Evolutionary conservation across 2,329 filamentous ascomycete genomes (phyloP).

Genomic region (Chaetomiaceae sp.): DNA sequence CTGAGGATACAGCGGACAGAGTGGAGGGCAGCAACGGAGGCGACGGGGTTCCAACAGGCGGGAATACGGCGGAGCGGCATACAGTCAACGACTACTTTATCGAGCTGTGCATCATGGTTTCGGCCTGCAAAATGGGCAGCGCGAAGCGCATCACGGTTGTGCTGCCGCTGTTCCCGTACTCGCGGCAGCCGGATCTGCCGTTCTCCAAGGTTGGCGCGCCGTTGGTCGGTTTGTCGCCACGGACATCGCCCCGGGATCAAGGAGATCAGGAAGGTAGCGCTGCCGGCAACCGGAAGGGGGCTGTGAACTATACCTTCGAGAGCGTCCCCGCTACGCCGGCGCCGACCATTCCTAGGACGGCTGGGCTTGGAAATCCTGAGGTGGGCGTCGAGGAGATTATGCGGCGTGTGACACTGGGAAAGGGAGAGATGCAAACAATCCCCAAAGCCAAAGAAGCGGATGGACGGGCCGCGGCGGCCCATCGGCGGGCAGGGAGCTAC

Average conservation of each 20-base stretch:
- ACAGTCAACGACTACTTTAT: conserved; percentile 89
- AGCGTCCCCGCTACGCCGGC: conserved; percentile 83
- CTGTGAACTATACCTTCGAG: conserved; percentile 71
- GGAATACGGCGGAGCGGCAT: background rate
- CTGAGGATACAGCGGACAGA: background rate
- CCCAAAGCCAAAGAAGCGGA: background rate
- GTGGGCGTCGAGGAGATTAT: conserved; percentile 71
- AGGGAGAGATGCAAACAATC: background rate
- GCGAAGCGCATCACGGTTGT: conserved; percentile 91
- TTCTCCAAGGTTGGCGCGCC: conserved; percentile 95
- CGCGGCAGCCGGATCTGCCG: conserved; percentile 88
- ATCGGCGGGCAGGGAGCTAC: conserved; percentile 31
- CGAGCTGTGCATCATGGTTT: conserved; percentile 96
- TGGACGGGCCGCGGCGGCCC: conserved; percentile 7
- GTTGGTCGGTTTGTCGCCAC: conserved; percentile 45
- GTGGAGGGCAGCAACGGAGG: background rate
- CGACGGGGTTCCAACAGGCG: background rate
- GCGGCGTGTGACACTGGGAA: conserved; percentile 32
- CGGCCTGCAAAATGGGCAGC: conserved; percentile 82
- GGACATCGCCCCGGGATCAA: background rate
- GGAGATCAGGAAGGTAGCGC: background rate
- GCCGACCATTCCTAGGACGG: conserved; percentile 62
- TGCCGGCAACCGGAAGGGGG: conserved; percentile 20
- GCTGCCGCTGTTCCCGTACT: conserved; percentile 93
- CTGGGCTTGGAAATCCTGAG: conserved; percentile 57